Evolutionary conservation across 352 stramenopile genomes (phyloP).

Genomic region (Peronospora farinosa): DNA sequence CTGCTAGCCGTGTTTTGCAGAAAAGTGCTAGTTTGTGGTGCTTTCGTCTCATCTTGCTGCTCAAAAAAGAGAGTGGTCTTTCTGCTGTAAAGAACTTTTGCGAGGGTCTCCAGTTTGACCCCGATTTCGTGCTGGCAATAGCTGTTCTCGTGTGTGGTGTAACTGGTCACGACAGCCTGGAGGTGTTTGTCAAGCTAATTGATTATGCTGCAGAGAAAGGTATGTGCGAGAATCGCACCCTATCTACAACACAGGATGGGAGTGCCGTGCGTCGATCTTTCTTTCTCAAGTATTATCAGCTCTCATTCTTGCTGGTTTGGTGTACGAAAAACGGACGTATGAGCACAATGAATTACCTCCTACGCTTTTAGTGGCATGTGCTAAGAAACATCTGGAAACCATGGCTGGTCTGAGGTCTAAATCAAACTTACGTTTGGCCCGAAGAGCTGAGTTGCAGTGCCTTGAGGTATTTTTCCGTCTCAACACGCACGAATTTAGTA

Average conservation of each 20-base stretch:
- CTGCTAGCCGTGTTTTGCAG: conserved; percentile 21
- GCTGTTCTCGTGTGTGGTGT: conserved; percentile 57
- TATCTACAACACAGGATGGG: conserved; percentile 20
- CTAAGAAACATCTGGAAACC: conserved; percentile 32
- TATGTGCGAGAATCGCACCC: conserved; percentile 17
- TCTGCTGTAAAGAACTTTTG: conserved; percentile 48
- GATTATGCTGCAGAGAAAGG: conserved; percentile 44
- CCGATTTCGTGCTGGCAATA: conserved; percentile 62
- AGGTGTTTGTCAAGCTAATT: conserved; percentile 50
- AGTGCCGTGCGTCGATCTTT: conserved; percentile 40
- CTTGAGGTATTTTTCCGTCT: conserved; percentile 70
- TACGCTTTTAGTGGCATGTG: conserved; percentile 34
- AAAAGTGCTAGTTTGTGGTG: conserved; percentile 59
- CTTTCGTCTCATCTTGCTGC: conserved; percentile 60
- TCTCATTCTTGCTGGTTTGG: conserved; percentile 37
- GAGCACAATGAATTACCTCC: conserved; percentile 50
- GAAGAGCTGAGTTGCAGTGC: conserved; percentile 38
- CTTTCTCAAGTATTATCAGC: conserved; percentile 45
- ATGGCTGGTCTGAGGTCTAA: conserved; percentile 14
- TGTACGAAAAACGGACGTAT: conserved; percentile 53
- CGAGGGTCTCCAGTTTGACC: conserved; percentile 40
- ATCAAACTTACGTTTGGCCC: conserved; percentile 24
- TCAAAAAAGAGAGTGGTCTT: conserved; percentile 73
- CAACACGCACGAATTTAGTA: conserved; percentile 39
- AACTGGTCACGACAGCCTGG: conserved; percentile 45